phyloP scores from a whole-genome alignment of 768 basidiomycete genomes.

The Pleurotus citrinopileatus region DNA sequence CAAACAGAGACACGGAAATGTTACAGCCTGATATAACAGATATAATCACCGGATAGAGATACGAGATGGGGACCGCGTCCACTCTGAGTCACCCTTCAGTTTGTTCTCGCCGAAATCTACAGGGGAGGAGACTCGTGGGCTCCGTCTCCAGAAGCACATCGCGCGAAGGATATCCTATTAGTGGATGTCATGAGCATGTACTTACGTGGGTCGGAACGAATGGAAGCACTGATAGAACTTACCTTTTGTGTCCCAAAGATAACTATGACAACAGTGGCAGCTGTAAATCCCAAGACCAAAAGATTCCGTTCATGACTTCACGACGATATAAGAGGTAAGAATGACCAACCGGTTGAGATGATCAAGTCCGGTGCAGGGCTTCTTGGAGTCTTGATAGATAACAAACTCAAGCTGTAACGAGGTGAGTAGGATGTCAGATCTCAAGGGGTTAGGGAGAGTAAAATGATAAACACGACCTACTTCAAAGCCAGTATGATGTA shows the following conservation, averaged over 20 bases:
- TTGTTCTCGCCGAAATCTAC: neutral
- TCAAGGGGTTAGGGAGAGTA: neutral
- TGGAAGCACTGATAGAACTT: conserved; percentile 9
- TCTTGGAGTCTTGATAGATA: conserved; percentile 40
- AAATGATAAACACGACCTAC: conserved; percentile 19
- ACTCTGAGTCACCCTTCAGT: neutral
- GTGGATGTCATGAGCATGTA: conserved; percentile 8
- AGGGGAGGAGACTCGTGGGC: too few relatives aligned
- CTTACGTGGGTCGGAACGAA: neutral
- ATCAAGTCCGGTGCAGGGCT: conserved; percentile 46
- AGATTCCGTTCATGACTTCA: neutral
- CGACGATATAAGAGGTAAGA: neutral
- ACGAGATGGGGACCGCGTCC: neutral
- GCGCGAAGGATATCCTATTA: conserved; percentile 32
- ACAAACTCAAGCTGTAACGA: conserved; percentile 35
- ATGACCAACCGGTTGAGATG: conserved; percentile 38
- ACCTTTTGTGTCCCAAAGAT: conserved; percentile 47
- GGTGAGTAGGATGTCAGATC: neutral
- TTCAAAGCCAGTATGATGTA: conserved; percentile 41
- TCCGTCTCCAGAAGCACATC: conserved; percentile 35
- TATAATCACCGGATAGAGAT: neutral
- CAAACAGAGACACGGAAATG: too few relatives aligned
- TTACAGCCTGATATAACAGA: too few relatives aligned
- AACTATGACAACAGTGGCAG: conserved; percentile 38
- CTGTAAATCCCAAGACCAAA: conserved; percentile 24